Evolutionary conservation across 2,329 filamentous ascomycete genomes (phyloP).

Genomic region (Sporothrix pallida): DNA sequence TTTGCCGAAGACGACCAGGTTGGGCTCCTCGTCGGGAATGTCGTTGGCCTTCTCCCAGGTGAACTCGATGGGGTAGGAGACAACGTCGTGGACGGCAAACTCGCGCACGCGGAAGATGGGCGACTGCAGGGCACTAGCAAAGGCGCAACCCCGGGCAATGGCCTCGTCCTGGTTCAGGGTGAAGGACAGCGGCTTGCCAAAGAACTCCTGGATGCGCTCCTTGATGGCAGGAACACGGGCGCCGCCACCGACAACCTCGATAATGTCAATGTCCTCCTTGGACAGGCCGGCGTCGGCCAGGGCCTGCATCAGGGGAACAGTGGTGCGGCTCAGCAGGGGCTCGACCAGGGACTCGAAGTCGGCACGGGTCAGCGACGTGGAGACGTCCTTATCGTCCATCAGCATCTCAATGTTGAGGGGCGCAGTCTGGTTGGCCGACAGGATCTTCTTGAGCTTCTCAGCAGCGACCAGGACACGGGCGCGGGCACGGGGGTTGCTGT

Average conservation of each 20-base stretch:
- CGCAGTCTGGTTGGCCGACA: conserved; percentile 92
- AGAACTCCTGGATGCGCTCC: conserved; percentile 86
- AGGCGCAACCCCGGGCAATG: conserved; percentile 91
- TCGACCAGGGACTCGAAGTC: conserved; percentile 91
- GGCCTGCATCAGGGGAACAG: conserved; percentile 82
- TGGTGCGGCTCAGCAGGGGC: conserved; percentile 77
- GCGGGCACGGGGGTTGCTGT: conserved; percentile 85
- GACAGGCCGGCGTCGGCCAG: conserved; percentile 92
- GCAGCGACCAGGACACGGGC: conserved; percentile 85
- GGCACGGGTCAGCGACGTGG: conserved; percentile 86
- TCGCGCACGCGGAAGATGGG: conserved; percentile 98
- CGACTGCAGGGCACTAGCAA: conserved; percentile 96
- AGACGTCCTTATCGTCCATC: conserved; percentile 97
- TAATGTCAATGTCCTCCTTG: conserved; percentile 86
- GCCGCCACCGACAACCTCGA: conserved; percentile 94
- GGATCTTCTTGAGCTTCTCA: conserved; percentile 98
- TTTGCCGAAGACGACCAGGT: conserved; percentile 94
- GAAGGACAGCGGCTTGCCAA: conserved; percentile 90
- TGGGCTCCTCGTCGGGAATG: conserved; percentile 98
- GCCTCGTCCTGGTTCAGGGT: conserved; percentile 99
- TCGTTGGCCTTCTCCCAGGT: conserved; percentile 98
- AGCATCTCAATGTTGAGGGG: conserved; percentile 96
- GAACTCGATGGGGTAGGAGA: conserved; percentile 98
- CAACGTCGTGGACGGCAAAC: conserved; percentile 96
- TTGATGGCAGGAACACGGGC: conserved; percentile 94